Percentiles rank a stretch among this genome's conserved stretches.
These are phyloP conservation scores for Pestalotiopsis sp. DNA, from an alignment of 2,329 filamentous ascomycete species.

Conservation along the genomic window DNA sequence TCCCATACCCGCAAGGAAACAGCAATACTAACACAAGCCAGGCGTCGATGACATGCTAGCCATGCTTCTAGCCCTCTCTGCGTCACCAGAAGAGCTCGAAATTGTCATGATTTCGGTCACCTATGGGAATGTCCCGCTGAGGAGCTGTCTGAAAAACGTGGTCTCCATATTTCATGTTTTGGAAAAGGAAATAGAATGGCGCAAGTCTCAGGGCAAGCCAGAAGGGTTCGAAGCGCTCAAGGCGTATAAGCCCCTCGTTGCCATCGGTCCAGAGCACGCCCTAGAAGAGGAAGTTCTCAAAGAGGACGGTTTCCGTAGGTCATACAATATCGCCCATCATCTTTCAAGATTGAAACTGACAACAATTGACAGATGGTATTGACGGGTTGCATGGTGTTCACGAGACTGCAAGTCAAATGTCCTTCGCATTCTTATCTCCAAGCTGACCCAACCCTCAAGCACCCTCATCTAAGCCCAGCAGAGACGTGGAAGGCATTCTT, in stretches of 20 bases:
- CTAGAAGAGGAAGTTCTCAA: constrained; percentile 80
- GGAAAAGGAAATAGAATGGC: constrained; percentile 86
- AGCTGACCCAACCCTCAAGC: not conserved
- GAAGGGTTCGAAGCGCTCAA: constrained; percentile 75
- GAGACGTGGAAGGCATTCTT: not conserved
- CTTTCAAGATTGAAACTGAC: too few relatives aligned
- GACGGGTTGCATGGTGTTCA: not conserved
- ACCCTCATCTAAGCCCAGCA: not conserved
- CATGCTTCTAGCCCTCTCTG: not conserved
- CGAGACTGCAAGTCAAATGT: not conserved
- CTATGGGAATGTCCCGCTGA: not conserved
- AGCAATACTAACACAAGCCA: not conserved
- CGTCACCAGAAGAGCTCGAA: not conserved
- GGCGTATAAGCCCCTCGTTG: constrained; percentile 77
- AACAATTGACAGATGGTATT: not conserved
- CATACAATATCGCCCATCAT: too few relatives aligned
- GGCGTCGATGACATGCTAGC: not conserved
- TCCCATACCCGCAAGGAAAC: too few relatives aligned
- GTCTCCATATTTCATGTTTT: constrained; percentile 53
- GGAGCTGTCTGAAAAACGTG: not conserved
- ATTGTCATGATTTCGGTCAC: not conserved
- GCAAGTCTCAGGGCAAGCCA: constrained; percentile 65
- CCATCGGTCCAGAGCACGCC: constrained; percentile 83
- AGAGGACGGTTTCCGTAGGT: constrained; percentile 38
- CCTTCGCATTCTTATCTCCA: not conserved